These are phyloP conservation scores for Thecaphora thlaspeos DNA, from an alignment of 1,284 basidiomycete species.

Conservation along the genomic window DNA sequence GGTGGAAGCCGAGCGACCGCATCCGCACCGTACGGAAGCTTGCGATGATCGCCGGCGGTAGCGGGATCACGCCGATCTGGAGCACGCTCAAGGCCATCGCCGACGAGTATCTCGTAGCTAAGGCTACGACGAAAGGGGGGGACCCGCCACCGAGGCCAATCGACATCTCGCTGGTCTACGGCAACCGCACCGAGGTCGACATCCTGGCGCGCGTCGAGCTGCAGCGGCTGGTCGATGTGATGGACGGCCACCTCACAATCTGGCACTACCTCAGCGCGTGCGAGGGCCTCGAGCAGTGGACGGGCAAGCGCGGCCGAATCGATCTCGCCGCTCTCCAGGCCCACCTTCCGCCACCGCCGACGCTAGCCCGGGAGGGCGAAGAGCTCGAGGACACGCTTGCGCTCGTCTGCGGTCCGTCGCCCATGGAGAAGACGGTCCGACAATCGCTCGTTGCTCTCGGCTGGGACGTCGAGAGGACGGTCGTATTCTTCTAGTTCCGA, in stretches of 20 bases:
- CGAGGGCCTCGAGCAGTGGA: slow-evolving; percentile 59
- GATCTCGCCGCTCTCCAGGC: slow-evolving; percentile 59
- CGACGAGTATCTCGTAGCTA: slow-evolving; percentile 59
- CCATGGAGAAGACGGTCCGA: slow-evolving; percentile 55
- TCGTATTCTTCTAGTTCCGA: slow-evolving; percentile 48
- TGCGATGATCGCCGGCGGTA: slow-evolving; percentile 68
- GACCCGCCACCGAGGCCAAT: slow-evolving; percentile 33
- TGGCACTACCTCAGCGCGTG: slow-evolving; percentile 62
- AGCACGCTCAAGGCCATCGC: slow-evolving; percentile 60
- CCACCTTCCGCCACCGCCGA: slow-evolving; percentile 58
- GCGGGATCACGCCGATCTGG: slow-evolving; percentile 66
- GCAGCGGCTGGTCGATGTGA: slow-evolving; percentile 59
- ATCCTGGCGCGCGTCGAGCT: slow-evolving; percentile 65
- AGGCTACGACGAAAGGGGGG: slow-evolving; percentile 28
- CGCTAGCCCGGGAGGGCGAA: slow-evolving; percentile 4
- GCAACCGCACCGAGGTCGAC: slow-evolving; percentile 62
- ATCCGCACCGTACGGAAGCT: slow-evolving; percentile 60
- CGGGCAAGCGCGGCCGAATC: slow-evolving; percentile 61
- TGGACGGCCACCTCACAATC: slow-evolving; percentile 60
- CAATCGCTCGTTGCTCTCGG: slow-evolving; percentile 35
- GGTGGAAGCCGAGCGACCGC: slow-evolving; percentile 59
- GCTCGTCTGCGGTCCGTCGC: slow-evolving; percentile 65
- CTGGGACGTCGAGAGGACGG: slow-evolving; percentile 43
- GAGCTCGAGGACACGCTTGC: slow-evolving; percentile 59
- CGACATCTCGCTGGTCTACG: slow-evolving; percentile 64